These are phyloP conservation scores for Globisporangium recalcitrans DNA, from an alignment of 352 stramenopile genomes.

Conservation along the genomic window DNA sequence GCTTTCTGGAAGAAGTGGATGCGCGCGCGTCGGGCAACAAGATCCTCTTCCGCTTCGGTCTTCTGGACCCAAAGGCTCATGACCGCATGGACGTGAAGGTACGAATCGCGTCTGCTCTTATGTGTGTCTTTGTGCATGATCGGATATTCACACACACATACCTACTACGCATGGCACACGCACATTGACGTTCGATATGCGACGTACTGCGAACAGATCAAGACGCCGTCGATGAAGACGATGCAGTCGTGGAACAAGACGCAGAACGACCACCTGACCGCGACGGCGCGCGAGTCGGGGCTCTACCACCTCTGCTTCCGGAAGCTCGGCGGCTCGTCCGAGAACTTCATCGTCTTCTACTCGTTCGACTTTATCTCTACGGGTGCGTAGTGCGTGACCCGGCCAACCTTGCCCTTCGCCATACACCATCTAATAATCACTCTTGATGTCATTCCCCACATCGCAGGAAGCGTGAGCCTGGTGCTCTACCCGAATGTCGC, in stretches of 20 bases:
- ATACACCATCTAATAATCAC: background rate
- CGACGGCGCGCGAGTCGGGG: constrained; percentile 61
- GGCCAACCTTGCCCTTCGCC: background rate
- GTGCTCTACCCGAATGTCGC: constrained; percentile 57
- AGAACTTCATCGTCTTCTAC: constrained; percentile 62
- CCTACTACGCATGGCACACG: too few species aligned
- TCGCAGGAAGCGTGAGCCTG: constrained; percentile 36
- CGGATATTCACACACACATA: background rate
- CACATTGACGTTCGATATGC: background rate
- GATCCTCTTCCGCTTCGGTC: constrained; percentile 56
- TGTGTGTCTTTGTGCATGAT: background rate
- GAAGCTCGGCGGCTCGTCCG: constrained; percentile 54
- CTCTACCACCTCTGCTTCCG: constrained; percentile 78
- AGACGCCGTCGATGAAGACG: constrained; percentile 45
- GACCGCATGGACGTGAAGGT: constrained; percentile 52
- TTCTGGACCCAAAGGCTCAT: constrained; percentile 46
- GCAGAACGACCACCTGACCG: constrained; percentile 52
- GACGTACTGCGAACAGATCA: constrained; percentile 26
- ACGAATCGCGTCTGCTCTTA: constrained; percentile 1
- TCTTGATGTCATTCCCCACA: background rate
- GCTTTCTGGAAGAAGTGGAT: constrained; percentile 54
- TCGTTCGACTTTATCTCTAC: constrained; percentile 81
- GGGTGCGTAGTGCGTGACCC: constrained; percentile 10
- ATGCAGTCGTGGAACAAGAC: constrained; percentile 52
- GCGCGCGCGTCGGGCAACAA: constrained; percentile 50